Evolutionary conservation across 768 basidiomycete genomes (phyloP).

Genomic region (Chalciporus pseudorubinellus): DNA sequence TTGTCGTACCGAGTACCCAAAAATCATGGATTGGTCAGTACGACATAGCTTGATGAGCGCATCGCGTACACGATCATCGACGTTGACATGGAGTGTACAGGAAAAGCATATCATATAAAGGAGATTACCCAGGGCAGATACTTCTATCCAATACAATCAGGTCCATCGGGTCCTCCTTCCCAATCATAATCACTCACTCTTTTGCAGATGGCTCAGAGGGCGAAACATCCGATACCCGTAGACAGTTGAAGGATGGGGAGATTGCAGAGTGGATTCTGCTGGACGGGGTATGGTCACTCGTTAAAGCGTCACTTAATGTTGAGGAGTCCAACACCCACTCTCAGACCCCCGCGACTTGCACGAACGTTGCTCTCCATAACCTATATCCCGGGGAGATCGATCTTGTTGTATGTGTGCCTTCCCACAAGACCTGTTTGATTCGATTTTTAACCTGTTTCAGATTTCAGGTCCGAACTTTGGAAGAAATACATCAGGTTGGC

Average conservation of each 20-base stretch:
- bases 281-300: slow-evolving; percentile 58
- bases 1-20: slow-evolving; percentile 76
- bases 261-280: slow-evolving; percentile 89
- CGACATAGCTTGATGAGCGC: background rate
- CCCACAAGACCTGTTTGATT: background rate
- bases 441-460: slow-evolving; percentile 33
- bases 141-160: slow-evolving; percentile 68
- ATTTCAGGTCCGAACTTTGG: slow-evolving; percentile 86
- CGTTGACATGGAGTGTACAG: slow-evolving; percentile 34
- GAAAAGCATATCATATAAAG: slow-evolving; percentile 78
- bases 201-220: slow-evolving; percentile 55
- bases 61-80: background rate
- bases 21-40: slow-evolving; percentile 83
- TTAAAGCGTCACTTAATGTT: slow-evolving; percentile 9
- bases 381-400: slow-evolving; percentile 83
- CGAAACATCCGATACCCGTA: slow-evolving; percentile 56
- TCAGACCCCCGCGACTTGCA: slow-evolving; percentile 88
- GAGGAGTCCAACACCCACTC: slow-evolving; percentile 4
- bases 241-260: slow-evolving; percentile 75
- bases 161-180: slow-evolving; percentile 26
- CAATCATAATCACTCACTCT: background rate
- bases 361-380: slow-evolving; percentile 89
- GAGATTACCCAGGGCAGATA: slow-evolving; percentile 68
- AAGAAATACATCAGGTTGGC: slow-evolving; percentile 75
- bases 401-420: slow-evolving; percentile 62